Evolutionary conservation across 257 asterid genomes (phyloP).

Genomic region (Solanum ossicruentum): DNA sequence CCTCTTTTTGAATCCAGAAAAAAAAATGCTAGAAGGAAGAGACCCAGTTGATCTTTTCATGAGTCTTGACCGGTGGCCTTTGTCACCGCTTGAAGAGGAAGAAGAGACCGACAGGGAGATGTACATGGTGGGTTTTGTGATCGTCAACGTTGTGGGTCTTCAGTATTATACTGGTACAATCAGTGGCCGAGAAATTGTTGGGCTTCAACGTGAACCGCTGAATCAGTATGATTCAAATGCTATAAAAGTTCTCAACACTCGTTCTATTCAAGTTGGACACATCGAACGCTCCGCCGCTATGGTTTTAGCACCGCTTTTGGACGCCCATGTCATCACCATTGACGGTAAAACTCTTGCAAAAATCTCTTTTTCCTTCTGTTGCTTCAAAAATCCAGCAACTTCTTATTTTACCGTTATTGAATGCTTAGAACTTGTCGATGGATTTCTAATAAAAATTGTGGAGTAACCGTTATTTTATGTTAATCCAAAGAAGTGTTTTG

Average conservation of each 20-base stretch:
- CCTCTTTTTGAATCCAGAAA: background rate
- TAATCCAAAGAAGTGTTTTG: too few species aligned
- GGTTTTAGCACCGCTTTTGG: conserved; percentile 58
- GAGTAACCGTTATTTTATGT: too few species aligned
- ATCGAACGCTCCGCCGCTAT: conserved; percentile 47
- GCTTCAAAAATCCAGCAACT: too few species aligned
- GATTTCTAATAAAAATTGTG: too few species aligned
- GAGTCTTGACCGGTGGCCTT: conserved; percentile 33
- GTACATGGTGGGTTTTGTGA: conserved; percentile 50
- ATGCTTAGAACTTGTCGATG: too few species aligned
- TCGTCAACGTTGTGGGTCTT: conserved; percentile 24
- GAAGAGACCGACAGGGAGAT: conserved; percentile 3
- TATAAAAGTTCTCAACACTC: conserved; percentile 48
- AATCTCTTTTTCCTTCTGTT: background rate
- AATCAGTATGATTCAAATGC: conserved; percentile 50
- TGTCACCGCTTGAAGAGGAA: background rate
- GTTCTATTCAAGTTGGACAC: conserved; percentile 54
- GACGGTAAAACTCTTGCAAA: conserved; percentile 32
- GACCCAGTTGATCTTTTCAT: conserved; percentile 39
- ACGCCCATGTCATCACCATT: conserved; percentile 22
- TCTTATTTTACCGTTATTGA: too few species aligned
- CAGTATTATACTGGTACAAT: conserved; percentile 30
- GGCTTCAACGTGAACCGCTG: conserved; percentile 54
- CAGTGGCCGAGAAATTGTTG: conserved; percentile 59
- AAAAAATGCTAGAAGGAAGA: conserved; percentile 14